A percentile compares a stretch with the other conserved stretches of the same genome.
Evolutionary conservation across 2,329 filamentous ascomycete genomes (phyloP).

Genomic region (Talaromyces funiculosus): DNA sequence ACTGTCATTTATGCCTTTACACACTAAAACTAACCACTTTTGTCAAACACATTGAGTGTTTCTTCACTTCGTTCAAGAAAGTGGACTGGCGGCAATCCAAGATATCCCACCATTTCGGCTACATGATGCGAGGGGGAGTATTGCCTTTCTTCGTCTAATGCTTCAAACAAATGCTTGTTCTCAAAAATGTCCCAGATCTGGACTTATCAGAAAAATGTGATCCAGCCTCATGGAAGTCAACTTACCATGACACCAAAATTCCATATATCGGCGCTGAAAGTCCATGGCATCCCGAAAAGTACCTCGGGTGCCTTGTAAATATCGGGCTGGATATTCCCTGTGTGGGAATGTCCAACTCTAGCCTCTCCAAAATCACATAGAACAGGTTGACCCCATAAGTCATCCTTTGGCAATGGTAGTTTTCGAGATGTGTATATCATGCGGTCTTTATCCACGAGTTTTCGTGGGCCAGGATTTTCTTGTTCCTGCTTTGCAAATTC

Average conservation of each 20-base stretch:
- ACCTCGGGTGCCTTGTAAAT: constrained; percentile 38
- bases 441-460: constrained; percentile 10
- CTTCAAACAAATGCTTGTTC: constrained; percentile 39
- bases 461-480: constrained; percentile 25
- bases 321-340: constrained; percentile 26
- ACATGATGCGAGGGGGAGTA: constrained; percentile 26
- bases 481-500: constrained; percentile 24
- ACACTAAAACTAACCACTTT: no score
- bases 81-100: constrained; percentile 23
- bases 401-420: constrained; percentile 18
- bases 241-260: constrained; percentile 43
- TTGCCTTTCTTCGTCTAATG: constrained; percentile 19
- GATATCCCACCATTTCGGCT: constrained; percentile 22
- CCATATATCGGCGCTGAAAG: constrained; percentile 48
- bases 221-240: no score
- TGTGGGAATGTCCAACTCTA: constrained; percentile 20
- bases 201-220: no score
- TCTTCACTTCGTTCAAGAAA: constrained; percentile 26
- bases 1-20: no score
- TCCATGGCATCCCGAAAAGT: constrained; percentile 43
- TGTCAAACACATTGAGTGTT: no score
- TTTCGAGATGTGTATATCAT: constrained; percentile 7
- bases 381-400: constrained; percentile 23
- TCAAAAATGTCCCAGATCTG: constrained; percentile 47
- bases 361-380: constrained; percentile 35